phyloP scores from a whole-genome alignment of 176 grass and related monocot species.

The Oryza nivara region DNA sequence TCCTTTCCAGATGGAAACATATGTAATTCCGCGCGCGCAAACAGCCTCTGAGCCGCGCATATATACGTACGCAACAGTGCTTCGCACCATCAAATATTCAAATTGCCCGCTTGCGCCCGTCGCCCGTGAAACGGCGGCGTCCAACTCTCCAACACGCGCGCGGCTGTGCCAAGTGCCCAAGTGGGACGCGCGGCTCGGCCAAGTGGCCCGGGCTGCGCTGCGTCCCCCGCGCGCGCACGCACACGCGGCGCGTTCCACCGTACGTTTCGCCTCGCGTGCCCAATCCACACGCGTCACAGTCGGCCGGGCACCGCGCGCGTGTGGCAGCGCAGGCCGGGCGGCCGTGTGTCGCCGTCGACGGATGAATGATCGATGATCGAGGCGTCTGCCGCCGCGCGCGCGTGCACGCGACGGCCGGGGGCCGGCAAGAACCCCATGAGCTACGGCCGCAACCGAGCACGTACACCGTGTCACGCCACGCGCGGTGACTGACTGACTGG shows the following conservation, averaged over 20 bases:
- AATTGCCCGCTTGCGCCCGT: background rate
- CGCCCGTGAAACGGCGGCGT: background rate
- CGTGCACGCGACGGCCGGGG: slow-evolving; percentile 3
- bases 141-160: background rate
- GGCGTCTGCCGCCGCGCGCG: slow-evolving; percentile 11
- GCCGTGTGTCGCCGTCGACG: background rate
- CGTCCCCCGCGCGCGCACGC: no score
- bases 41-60: no score
- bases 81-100: background rate
- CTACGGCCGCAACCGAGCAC: background rate
- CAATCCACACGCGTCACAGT: no score
- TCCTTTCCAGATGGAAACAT: background rate
- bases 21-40: background rate
- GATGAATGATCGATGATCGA: background rate
- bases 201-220: no score
- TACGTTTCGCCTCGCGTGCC: background rate
- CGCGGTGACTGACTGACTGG: background rate
- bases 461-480: background rate
- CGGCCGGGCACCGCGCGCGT: no score
- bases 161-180: background rate
- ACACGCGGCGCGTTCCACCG: background rate
- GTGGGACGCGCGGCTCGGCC: background rate
- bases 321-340: background rate
- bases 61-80: background rate
- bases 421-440: slow-evolving; percentile 23